Evolutionary conservation across 2,329 filamentous ascomycete genomes (phyloP).

Genomic region (Hymenoscyphus salicellus): DNA sequence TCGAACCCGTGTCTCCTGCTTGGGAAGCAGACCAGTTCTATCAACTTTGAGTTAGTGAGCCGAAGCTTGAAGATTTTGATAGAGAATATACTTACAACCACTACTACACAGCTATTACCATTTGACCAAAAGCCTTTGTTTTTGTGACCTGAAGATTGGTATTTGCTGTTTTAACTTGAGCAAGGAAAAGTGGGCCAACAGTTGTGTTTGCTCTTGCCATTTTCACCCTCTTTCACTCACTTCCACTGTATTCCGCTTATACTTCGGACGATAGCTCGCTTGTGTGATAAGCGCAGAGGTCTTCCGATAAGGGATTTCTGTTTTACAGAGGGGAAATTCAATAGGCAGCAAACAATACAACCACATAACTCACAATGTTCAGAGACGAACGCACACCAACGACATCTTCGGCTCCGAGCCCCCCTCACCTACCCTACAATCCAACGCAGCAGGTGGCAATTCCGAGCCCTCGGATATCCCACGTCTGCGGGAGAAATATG

Average conservation of each 20-base stretch:
- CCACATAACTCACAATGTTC: slow-evolving; percentile 1
- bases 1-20: slow-evolving; percentile 1
- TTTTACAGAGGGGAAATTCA: not conserved
- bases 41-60: not conserved
- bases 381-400: slow-evolving; percentile 20
- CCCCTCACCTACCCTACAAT: slow-evolving; percentile 26
- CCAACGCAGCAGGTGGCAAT: slow-evolving; percentile 19
- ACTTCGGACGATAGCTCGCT: not conserved
- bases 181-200: no score
- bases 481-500: slow-evolving; percentile 34
- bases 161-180: not conserved
- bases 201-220: no score
- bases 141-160: no score
- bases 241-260: not conserved
- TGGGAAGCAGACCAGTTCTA: slow-evolving; percentile 29
- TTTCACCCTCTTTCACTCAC: not conserved
- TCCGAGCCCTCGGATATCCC: slow-evolving; percentile 34
- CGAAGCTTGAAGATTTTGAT: not conserved
- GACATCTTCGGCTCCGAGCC: slow-evolving; percentile 36
- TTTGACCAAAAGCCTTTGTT: not conserved
- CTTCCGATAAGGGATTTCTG: not conserved
- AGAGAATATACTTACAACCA: slow-evolving; percentile 17
- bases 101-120: slow-evolving; percentile 21
- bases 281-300: not conserved
- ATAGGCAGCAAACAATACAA: not conserved